Evolutionary conservation across 345 rosid species (phyloP).

Genomic region (rapeseed (Brassica napus)): DNA sequence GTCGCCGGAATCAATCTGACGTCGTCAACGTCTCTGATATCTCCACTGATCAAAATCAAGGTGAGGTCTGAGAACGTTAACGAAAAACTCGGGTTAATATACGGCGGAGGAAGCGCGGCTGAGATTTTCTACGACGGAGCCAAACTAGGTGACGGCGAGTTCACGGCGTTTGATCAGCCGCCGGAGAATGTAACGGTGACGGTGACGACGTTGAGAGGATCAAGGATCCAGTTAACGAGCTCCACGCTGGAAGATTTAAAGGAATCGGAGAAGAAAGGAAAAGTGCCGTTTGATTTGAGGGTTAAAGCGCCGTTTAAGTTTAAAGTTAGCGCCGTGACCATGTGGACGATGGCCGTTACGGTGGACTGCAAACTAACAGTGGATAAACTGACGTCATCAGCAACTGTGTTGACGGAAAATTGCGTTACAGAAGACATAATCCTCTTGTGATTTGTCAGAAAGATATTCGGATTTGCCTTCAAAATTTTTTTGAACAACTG

Average conservation of each 20-base stretch:
- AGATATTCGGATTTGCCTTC: not conserved
- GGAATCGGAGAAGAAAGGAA: conserved; percentile 36
- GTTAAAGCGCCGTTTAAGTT: conserved; percentile 67
- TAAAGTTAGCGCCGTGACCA: conserved; percentile 56
- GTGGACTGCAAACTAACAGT: conserved; percentile 67
- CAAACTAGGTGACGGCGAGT: conserved; percentile 46
- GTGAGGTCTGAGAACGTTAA: conserved; percentile 56
- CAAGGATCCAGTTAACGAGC: conserved; percentile 45
- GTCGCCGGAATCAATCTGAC: conserved; percentile 60
- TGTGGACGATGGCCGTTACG: conserved; percentile 65
- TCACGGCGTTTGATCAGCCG: conserved; percentile 61
- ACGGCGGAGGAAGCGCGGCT: conserved; percentile 46
- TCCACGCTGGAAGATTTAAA: conserved; percentile 32
- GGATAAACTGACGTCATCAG: conserved; percentile 57
- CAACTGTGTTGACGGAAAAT: conserved; percentile 48
- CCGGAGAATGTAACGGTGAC: conserved; percentile 55
- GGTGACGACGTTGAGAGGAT: conserved; percentile 43
- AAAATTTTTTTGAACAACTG: no score
- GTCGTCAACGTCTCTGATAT: conserved; percentile 39
- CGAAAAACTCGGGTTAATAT: conserved; percentile 59
- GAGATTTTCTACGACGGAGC: conserved; percentile 41
- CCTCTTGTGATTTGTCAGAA: conserved; percentile 37
- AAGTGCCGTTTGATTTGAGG: conserved; percentile 55
- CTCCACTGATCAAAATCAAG: conserved; percentile 55
- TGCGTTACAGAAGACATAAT: conserved; percentile 54